These are phyloP conservation scores for Fusarium phyllophilum DNA, from an alignment of 2,329 filamentous ascomycete genomes.

Conservation along the genomic window DNA sequence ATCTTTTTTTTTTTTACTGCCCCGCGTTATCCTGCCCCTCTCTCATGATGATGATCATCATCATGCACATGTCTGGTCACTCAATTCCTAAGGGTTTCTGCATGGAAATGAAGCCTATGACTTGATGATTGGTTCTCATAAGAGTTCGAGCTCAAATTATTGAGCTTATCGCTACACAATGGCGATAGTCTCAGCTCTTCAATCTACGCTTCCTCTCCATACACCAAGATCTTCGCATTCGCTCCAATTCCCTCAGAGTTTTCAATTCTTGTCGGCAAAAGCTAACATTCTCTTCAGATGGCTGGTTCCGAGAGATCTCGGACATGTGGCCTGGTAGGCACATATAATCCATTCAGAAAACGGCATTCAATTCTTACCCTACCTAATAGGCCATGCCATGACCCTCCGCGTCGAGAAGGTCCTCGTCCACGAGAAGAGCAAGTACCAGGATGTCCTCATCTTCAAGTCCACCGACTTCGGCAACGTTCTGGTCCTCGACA, in stretches of 20 bases:
- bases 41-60: conserved; percentile 44
- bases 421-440: conserved; percentile 97
- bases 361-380: conserved; percentile 1
- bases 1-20: conserved; percentile 12
- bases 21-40: conserved; percentile 42
- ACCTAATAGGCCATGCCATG: conserved; percentile 85
- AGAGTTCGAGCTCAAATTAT: background rate
- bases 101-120: background rate
- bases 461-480: conserved; percentile 98
- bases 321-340: conserved; percentile 88
- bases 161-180: background rate
- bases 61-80: conserved; percentile 3
- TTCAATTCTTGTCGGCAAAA: background rate
- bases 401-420: conserved; percentile 97
- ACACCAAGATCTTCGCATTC: background rate
- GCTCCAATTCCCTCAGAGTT: conserved; percentile 6
- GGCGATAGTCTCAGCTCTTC: background rate
- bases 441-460: conserved; percentile 99
- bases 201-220: background rate
- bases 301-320: conserved; percentile 99
- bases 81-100: background rate
- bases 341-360: background rate
- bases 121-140: background rate
- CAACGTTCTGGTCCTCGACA: conserved; percentile 95
- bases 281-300: conserved; percentile 71